Evolutionary conservation across 2,329 filamentous ascomycete genomes (phyloP).

Genomic region (Teratosphaeria viscida): DNA sequence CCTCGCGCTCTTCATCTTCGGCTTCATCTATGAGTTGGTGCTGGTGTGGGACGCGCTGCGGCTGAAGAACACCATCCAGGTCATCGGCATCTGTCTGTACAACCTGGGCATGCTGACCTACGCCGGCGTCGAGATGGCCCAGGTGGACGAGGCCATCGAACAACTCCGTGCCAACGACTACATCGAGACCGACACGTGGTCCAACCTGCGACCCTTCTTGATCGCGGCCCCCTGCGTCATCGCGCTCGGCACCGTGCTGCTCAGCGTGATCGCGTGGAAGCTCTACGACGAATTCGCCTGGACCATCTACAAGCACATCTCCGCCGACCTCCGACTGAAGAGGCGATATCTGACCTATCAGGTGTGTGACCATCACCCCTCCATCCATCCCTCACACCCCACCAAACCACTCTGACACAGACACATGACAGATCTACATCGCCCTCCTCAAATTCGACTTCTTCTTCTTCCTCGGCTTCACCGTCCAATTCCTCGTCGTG

Average conservation of each 20-base stretch:
- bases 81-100: slow-evolving; percentile 88
- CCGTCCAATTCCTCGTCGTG: slow-evolving; percentile 92
- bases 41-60: slow-evolving; percentile 89
- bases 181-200: slow-evolving; percentile 50
- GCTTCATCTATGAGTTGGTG: slow-evolving; percentile 82
- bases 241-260: slow-evolving; percentile 59
- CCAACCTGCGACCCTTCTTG: slow-evolving; percentile 60
- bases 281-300: slow-evolving; percentile 97
- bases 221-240: slow-evolving; percentile 80
- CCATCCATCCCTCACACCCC: background rate
- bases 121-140: slow-evolving; percentile 82
- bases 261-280: slow-evolving; percentile 80
- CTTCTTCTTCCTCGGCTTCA: slow-evolving; percentile 99
- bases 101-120: slow-evolving; percentile 89
- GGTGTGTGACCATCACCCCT: slow-evolving; percentile 41
- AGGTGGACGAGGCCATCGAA: slow-evolving; percentile 66
- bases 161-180: slow-evolving; percentile 38
- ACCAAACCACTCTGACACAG: background rate
- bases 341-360: slow-evolving; percentile 93
- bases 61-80: slow-evolving; percentile 94
- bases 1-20: slow-evolving; percentile 92
- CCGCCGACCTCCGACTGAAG: slow-evolving; percentile 93
- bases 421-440: slow-evolving; percentile 71
- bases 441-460: slow-evolving; percentile 97
- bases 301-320: slow-evolving; percentile 99